Evolutionary conservation across 257 asterid species (phyloP).

Genomic region (Craterostigma plantagineum): DNA sequence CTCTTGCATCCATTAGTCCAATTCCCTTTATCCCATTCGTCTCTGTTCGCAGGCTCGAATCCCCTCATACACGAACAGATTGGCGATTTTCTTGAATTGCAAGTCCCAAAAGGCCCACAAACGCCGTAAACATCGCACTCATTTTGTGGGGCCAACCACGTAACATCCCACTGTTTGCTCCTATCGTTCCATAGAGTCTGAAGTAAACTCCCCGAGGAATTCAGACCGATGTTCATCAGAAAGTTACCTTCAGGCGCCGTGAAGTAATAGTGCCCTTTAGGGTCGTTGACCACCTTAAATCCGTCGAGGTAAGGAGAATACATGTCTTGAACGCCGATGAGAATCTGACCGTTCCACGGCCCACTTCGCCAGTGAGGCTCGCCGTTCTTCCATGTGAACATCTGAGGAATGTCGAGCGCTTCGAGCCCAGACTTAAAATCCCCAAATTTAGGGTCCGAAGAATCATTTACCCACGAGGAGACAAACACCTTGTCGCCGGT

Average conservation of each 20-base stretch:
- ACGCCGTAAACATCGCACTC: slow-evolving; percentile 18
- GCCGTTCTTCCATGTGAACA: slow-evolving; percentile 9
- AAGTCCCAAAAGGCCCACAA: slow-evolving; percentile 26
- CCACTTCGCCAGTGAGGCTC: slow-evolving; percentile 24
- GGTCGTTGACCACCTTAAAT: slow-evolving; percentile 2
- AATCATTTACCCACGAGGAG: slow-evolving; percentile 21
- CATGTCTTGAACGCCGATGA: slow-evolving; percentile 19
- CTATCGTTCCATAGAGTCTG: slow-evolving; percentile 4
- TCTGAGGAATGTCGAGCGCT: slow-evolving; percentile 9
- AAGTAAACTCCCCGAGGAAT: slow-evolving; percentile 3
- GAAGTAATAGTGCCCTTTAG: slow-evolving; percentile 6
- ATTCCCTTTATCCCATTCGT: slow-evolving; percentile 21
- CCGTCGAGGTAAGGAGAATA: slow-evolving; percentile 11
- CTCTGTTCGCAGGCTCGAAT: slow-evolving; percentile 11
- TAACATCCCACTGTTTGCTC: slow-evolving; percentile 6
- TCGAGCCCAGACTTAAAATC: slow-evolving; percentile 14
- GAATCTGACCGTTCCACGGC: slow-evolving; percentile 29
- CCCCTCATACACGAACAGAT: slow-evolving; percentile 24
- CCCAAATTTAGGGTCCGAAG: slow-evolving; percentile 18
- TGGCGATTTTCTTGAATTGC: slow-evolving; percentile 9
- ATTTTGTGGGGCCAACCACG: slow-evolving; percentile 2
- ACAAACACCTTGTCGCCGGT: slow-evolving; percentile 9
- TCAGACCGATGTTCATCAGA: slow-evolving; percentile 1
- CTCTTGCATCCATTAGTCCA: slow-evolving; percentile 22
- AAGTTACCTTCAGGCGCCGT: slow-evolving; percentile 4